Conservation (phyloP, 2,329 filamentous ascomycete species). For the Grosmannia penicillata region DNA sequence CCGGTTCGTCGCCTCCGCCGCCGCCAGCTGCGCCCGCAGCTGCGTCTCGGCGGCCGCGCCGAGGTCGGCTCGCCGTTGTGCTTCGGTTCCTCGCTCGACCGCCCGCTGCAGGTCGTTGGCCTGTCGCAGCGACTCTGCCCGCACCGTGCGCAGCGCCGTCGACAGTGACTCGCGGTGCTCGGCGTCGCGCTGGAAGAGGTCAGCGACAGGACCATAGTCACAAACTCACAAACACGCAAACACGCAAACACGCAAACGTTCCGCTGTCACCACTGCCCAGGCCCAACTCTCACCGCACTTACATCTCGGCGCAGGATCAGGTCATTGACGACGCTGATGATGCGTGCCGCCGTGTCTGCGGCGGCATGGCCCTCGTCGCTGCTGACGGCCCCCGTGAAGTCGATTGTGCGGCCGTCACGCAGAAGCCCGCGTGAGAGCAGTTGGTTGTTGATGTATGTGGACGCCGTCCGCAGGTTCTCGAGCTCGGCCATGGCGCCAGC, state of each 20-base stretch:
- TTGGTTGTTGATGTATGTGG: conserved; percentile 60
- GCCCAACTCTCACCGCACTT: conserved; percentile 18
- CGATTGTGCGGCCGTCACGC: conserved; percentile 56
- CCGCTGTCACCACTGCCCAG: neutral
- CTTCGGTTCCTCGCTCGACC: conserved; percentile 36
- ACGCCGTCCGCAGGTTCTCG: conserved; percentile 50
- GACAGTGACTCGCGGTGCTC: conserved; percentile 77
- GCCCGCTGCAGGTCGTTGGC: conserved; percentile 51
- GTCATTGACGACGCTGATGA: conserved; percentile 91
- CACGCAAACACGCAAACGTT: neutral
- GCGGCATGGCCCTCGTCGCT: conserved; percentile 43
- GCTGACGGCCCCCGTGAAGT: conserved; percentile 64
- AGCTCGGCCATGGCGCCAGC: conserved; percentile 34
- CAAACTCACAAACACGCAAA: neutral
- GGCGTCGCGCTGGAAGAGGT: conserved; percentile 57
- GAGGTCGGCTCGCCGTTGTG: conserved; percentile 38
- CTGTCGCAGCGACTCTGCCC: conserved; percentile 61
- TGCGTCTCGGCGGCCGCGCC: conserved; percentile 58
- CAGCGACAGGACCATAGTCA: neutral
- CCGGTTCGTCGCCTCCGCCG: conserved; percentile 58
- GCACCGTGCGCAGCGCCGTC: conserved; percentile 59
- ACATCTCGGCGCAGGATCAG: conserved; percentile 82
- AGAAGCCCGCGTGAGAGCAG: conserved; percentile 50
- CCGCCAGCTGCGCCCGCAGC: conserved; percentile 53
- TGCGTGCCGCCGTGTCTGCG: conserved; percentile 49